Base-by-base conservation (phyloP, 1,139 yeast species). In the Insectozyma bohioensis region DNA sequence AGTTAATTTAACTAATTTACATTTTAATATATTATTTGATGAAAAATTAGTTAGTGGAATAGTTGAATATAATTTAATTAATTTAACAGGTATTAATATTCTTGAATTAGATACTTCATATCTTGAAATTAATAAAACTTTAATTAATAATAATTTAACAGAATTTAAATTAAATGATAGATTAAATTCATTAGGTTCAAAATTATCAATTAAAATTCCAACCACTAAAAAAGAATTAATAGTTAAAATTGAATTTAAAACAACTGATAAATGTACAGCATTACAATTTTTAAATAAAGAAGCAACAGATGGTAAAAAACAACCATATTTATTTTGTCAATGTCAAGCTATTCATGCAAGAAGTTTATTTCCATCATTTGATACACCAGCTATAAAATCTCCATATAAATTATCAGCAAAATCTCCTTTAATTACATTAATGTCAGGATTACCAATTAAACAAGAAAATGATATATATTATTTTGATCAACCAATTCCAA, bases 311-410 rank as follows among this genome's bases (percentile, higher is more conserved):
- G 95, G 92, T 19, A 73, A 77, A 45, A 64, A 61, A 24, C 69
- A 72, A 13, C 94, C 95, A 3, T 85, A 86, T 56, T 71, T 88
- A 47, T 88, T 87, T 56, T 85, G 95, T 18, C 96, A 88, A 59
- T 78, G 95, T 54, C 95, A 88, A 62, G 87, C 96, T 21, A 86
- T 85, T 43, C 96, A 88, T 52, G 94, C 95, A 13, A 73, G 97
- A 53, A 78, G 95, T 15, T 69, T 88, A 48, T 81, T 84, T 62
- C 96, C 97, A 2, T 85, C 90, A 49, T 88, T 88, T 54, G 97
- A 88, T 56, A 87, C 96, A 0, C 96, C 97, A 3, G 74, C 94
- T 0, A 72, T 85, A 33, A 88, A 88, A 58, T 72, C 88, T 4
- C 67, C 80, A 1, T 85, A 73, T 53, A 59, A 65, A 12, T 78